These are phyloP conservation scores for Saccharomycopsis hybrid DNA, from an alignment of 1,139 yeast genomes.

Conservation along the genomic window DNA sequence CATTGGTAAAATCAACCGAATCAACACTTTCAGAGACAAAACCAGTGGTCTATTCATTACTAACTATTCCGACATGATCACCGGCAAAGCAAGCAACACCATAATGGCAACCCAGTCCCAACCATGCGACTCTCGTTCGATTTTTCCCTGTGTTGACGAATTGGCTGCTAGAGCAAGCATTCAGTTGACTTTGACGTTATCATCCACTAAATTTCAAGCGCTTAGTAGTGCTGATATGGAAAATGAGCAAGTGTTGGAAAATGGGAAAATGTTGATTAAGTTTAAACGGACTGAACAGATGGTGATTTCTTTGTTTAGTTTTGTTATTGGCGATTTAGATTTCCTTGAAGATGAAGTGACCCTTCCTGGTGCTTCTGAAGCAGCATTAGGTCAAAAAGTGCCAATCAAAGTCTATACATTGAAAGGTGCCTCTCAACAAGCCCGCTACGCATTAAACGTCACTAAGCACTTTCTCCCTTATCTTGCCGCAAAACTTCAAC, in stretches of 20 bases:
- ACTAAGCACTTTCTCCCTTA: conserved; percentile 41
- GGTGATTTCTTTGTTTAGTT: conserved; percentile 57
- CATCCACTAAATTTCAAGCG: conserved; percentile 37
- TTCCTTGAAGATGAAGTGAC: conserved; percentile 31
- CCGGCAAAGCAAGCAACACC: conserved; percentile 38
- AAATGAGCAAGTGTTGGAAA: conserved; percentile 24
- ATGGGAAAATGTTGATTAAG: conserved; percentile 29
- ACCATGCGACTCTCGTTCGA: conserved; percentile 53
- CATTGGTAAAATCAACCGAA: conserved; percentile 50
- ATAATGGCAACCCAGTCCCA: conserved; percentile 66
- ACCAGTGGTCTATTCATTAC: conserved; percentile 68
- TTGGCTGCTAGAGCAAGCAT: conserved; percentile 47
- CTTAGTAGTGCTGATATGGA: conserved; percentile 41
- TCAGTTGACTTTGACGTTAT: conserved; percentile 40
- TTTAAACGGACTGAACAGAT: conserved; percentile 53
- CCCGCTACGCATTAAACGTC: conserved; percentile 40
- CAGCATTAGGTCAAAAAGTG: conserved; percentile 24
- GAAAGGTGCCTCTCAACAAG: conserved; percentile 43
- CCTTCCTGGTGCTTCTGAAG: not conserved
- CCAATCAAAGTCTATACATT: conserved; percentile 52
- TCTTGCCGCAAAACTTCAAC: conserved; percentile 35
- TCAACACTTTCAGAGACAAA: conserved; percentile 47
- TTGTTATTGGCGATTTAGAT: conserved; percentile 60
- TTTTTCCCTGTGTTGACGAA: conserved; percentile 67
- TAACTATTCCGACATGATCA: conserved; percentile 35